Base-by-base conservation (phyloP, 257 asterid species). In the Verbena officinalis region DNA sequence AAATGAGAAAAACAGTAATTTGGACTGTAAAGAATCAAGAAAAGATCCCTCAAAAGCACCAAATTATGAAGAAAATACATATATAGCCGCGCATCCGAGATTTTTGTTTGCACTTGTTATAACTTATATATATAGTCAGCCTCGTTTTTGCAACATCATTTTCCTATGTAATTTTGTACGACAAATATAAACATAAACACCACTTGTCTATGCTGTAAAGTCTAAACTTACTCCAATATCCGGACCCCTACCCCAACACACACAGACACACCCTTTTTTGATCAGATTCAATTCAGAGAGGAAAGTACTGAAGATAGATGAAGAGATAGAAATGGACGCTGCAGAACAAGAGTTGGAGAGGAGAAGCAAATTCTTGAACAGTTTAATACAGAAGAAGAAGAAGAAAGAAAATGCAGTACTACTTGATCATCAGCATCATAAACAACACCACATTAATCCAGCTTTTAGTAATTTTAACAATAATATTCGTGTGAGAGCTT, bases 291-390 rank as follows among this genome's bases (percentile, higher is more conserved):
- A 2, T 27, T 2, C 2, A 9, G 27, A 20, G 15, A 42, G 46
- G 46, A 55, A 12, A 38, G 52, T 19, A 39, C 17, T 36, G 5
- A 27, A 27, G 33, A 46, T 38, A 33, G 76, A 66, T 71, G 76
- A 63, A 44, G 64, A 15, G 21, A 58, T 33, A 16, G 56, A 62
- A 27, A 91, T 88, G 96, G 95, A 91, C 72, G 89, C 95, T 33
- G 98, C 95, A 39, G 96, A 83, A 64, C 74, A 65, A 54, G 98
- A 91, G 73, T 50, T 91, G 72, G 96, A 91, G 78, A 83, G 95
- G 69, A 88, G 98, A 62, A 91, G 95, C 80, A 84, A 79, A 73
- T 91, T 89, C 86, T 77, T 91, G 84, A 84, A 69, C 78, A 80
- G 92, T 65, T 78, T 91, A 59, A 88, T 91, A 59, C 65, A 80